These are phyloP conservation scores for Somion occarium DNA, from an alignment of 1,284 basidiomycete species.

Conservation along the genomic window DNA sequence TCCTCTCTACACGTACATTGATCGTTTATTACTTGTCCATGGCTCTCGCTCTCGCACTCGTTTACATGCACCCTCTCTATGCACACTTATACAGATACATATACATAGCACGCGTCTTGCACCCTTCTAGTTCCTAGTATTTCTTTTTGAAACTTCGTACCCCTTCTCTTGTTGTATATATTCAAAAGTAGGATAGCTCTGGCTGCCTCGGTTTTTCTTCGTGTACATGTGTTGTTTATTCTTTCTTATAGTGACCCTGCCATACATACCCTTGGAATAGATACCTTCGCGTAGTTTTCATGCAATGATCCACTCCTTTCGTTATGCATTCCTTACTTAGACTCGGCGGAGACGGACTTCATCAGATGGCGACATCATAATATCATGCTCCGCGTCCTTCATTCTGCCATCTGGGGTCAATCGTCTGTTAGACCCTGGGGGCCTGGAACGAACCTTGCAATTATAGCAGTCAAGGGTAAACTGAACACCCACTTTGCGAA, in stretches of 20 bases:
- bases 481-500: too few species aligned
- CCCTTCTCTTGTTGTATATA: background rate
- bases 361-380: too few species aligned
- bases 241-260: background rate
- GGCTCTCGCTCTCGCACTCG: conserved; percentile 2
- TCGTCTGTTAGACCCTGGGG: too few species aligned
- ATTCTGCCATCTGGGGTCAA: too few species aligned
- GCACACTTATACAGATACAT: background rate
- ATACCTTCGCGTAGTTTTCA: background rate
- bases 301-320: background rate
- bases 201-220: background rate
- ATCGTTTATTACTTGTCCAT: background rate
- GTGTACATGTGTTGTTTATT: background rate
- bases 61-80: background rate
- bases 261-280: conserved; percentile 2
- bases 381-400: too few species aligned
- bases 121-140: background rate
- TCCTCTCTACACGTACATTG: background rate
- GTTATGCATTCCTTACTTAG: background rate
- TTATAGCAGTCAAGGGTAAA: too few species aligned
- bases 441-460: too few species aligned
- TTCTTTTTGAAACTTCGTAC: too few species aligned
- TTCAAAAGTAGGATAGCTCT: background rate
- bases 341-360: too few species aligned
- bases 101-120: background rate